Percentiles rank a stretch among this genome's conserved stretches.
Evolutionary conservation across 768 basidiomycete species (phyloP).

Genomic region (Leucogyrophana mollusca): DNA sequence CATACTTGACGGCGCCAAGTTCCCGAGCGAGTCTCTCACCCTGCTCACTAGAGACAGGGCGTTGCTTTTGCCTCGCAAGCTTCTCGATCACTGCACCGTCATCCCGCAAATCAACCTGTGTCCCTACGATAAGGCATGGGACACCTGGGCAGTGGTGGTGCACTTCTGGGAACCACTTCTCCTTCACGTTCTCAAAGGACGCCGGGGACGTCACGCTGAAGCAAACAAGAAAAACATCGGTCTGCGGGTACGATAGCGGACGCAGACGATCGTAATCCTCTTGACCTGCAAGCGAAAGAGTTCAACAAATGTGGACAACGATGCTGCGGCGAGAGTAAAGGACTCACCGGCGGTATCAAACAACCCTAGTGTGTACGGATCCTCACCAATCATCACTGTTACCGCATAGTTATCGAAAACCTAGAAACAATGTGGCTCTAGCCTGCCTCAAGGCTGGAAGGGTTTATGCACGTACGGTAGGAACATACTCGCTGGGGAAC

Average conservation of each 20-base stretch:
- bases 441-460: conserved; percentile 2
- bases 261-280: conserved; percentile 99
- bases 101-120: conserved; percentile 95
- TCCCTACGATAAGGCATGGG: conserved; percentile 98
- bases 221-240: conserved; percentile 98
- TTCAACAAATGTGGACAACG: conserved; percentile 3
- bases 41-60: conserved; percentile 82
- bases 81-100: conserved; percentile 94
- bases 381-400: conserved; percentile 99
- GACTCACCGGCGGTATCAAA: conserved; percentile 97
- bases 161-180: conserved; percentile 99
- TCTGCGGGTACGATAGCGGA: conserved; percentile 99
- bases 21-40: conserved; percentile 97
- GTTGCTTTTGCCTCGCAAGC: conserved; percentile 93
- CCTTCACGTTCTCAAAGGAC: conserved; percentile 99
- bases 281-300: conserved; percentile 62
- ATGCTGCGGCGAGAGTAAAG: not conserved
- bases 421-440: conserved; percentile 36
- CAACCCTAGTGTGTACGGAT: conserved; percentile 96
- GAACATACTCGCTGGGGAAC: conserved; percentile 98
- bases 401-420: conserved; percentile 98
- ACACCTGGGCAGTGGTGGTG: conserved; percentile 99
- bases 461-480: conserved; percentile 66
- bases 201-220: conserved; percentile 99
- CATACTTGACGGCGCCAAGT: conserved; percentile 97